Base-by-base conservation (phyloP, 768 basidiomycete genomes). In the Podaxis pistillaris region DNA sequence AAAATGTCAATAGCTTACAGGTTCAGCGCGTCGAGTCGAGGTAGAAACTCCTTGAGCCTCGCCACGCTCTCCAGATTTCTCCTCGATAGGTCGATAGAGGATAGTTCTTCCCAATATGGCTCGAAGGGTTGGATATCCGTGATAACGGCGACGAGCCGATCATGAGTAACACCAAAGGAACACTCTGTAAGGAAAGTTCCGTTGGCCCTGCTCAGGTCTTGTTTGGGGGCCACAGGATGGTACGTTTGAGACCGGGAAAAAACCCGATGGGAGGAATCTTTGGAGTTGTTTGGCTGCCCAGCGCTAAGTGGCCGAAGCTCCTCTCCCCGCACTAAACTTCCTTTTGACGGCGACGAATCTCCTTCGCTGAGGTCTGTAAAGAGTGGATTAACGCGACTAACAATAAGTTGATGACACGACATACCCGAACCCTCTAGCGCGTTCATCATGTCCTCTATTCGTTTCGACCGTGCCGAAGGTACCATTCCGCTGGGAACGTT, bases 101-200 rank as follows among this genome's bases (percentile, higher is more conserved):
- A 78, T 63, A 99, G 75, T 44, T 83, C 79, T 68, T 98, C 96
- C 97, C 97, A 99, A 71, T 93, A 83, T 24, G 96, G 94, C 70
- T 95, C 93, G 74, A 92, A 97, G 19, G 96, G 94, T 70, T 95
- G 90, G 12, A 95, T 86, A 69, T 98, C 95, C 47, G 96, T 98
- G 70, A 99, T 93, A 68, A 93, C 87, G 72, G 92, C 86, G 1
- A 98, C 90, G 4, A 99, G 84, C 50, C 86, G 84, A 71, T 98
- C 96, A 68, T 93, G 93, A n/a, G 94, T 85, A 49, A 98, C 88
- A 15, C 86, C 94, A 71, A 99, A 99, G 46, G 96, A 98, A 71
- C 96, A 98, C 71, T 98, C 96, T 11, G 96, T 98, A 65, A 98
- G 79, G 78, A 96, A 83, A 4, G 83, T 83, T 47, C 72, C 80